phyloP scores from a whole-genome alignment of 1,284 basidiomycete species.

The Porphyrellus sp. region DNA sequence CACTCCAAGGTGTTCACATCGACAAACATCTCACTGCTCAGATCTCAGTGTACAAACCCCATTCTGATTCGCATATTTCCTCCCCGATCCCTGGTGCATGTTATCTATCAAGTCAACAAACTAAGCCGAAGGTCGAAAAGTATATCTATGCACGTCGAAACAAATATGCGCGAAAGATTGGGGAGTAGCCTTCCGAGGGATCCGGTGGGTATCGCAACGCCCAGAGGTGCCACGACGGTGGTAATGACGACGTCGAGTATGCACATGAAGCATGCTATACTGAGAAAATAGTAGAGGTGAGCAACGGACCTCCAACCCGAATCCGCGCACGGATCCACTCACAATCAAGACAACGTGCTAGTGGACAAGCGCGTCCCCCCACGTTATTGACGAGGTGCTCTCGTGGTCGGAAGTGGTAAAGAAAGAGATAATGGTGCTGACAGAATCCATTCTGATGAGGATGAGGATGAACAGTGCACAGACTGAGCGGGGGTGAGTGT shows the following conservation, averaged over 20 bases:
- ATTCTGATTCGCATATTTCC: background rate
- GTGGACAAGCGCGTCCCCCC: background rate
- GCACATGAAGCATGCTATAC: slow-evolving; percentile 10
- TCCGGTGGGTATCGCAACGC: slow-evolving; percentile 3
- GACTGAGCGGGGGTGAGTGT: background rate
- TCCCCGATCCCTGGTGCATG: background rate
- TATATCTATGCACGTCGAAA: slow-evolving; percentile 19
- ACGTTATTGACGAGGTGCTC: slow-evolving; percentile 1
- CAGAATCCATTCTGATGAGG: slow-evolving; percentile 24
- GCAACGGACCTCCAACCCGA: background rate
- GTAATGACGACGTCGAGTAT: slow-evolving; percentile 9
- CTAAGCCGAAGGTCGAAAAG: slow-evolving; percentile 22
- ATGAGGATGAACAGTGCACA: background rate
- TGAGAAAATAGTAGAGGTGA: slow-evolving; percentile 13
- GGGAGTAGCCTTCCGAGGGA: slow-evolving; percentile 1
- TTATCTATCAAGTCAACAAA: slow-evolving; percentile 25
- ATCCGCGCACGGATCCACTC: slow-evolving; percentile 7
- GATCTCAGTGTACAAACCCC: background rate
- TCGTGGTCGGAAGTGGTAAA: slow-evolving; percentile 11
- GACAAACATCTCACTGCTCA: background rate
- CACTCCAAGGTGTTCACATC: background rate
- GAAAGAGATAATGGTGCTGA: slow-evolving; percentile 17
- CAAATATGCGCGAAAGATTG: slow-evolving; percentile 11
- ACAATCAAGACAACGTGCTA: slow-evolving; percentile 20
- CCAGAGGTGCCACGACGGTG: slow-evolving; percentile 6